Base-by-base conservation (phyloP, 345 rosid genomes). In the Camelina hispida region DNA sequence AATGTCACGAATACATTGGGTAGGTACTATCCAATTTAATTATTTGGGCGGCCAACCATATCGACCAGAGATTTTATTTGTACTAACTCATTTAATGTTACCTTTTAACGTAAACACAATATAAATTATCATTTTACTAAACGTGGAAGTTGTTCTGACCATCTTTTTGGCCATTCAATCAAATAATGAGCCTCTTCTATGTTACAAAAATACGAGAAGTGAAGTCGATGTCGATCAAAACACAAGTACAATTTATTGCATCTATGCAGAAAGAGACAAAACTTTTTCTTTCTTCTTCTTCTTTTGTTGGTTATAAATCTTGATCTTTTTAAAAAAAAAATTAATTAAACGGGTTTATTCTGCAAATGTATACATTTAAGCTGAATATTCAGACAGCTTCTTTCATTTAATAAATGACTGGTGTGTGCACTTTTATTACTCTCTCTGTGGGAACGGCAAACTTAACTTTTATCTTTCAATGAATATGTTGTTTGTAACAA, bases 21-120 rank as follows among this genome's bases (percentile, higher is more conserved):
- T 76, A 62, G 75, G 75, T 76, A 62, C 38, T 51, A 37, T 23
- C 62, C 7, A 76, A 76, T 76, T 76, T n/a, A n/a, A n/a, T n/a
- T 69, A 69, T 50, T 62, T 76, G 70, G 28, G 43, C 75, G 28
- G 43, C 75, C 80, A 76, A 76, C 80, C 65, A 76, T 55, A 70
- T 56, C 18, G 69, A 69, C 44, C 70, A 63, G 74, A 35, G 55
- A 69, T 35, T 69, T 34, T 62, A n/a, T 23, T 38, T 50, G 44
- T 47, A 25, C 20, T 42, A 63, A 22, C 43, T 63, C 80, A 64
- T 63, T 70, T 28, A 55, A 37, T 63, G 66, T 56, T 30, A 59
- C 68, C 43, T 18, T 54, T 76, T 46, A 43, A 46, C 44, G 75
- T 69, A 69, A 69, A 63, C 25, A 14, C 64, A 23, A 23, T 4